Base-by-base conservation (phyloP, 2,329 filamentous ascomycete genomes). In the Xylariaceae sp. region DNA sequence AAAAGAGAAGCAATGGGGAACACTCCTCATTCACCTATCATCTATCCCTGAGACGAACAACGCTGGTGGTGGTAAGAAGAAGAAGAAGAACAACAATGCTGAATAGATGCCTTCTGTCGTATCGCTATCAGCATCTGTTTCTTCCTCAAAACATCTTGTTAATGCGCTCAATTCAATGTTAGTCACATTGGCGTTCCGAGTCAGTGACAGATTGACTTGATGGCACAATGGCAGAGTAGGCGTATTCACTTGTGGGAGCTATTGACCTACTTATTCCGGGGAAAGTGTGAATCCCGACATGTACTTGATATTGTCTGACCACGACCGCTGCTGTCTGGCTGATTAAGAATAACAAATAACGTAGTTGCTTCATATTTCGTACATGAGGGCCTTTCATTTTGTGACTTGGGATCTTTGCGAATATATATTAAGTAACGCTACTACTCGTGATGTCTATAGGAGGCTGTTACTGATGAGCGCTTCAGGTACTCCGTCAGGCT, bases 1-100 rank as follows among this genome's bases (percentile, higher is more conserved):
- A 77, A 90, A 88, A 74, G 89, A 96, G 68, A 90, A 96, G 77
- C 91, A 86, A 72, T 96, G 91, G 87, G 93, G 90, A 57, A 84
- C 86, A 65, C 83, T 97, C 71, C 80, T 95, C 70, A 92, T 97
- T 62, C 92, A 96, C 76, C 89, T 95, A 71, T 64, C 92, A 94
- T 76, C 89, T 93, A 73, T 85, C 84, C 62, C 81, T 82, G 18
- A 77, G 77, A 53, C 75, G 80, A 62, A 74, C 63, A 74, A 70
- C 60, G 70, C 73, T 50, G 71, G 73, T 51, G 71, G 73, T 63
- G 71, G 75, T 65, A 85, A 85, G 78, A 92, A 92, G 83, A 86
- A 86, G 79, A 86, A 85, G 78, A 86, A 86, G 79, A 84, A 83
- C 77, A 81, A 78, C 60, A 30, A 30, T 30, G 77, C 78, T 61